phyloP scores from a whole-genome alignment of 2,329 filamentous ascomycete genomes.

The Drechslerella dactyloides region DNA sequence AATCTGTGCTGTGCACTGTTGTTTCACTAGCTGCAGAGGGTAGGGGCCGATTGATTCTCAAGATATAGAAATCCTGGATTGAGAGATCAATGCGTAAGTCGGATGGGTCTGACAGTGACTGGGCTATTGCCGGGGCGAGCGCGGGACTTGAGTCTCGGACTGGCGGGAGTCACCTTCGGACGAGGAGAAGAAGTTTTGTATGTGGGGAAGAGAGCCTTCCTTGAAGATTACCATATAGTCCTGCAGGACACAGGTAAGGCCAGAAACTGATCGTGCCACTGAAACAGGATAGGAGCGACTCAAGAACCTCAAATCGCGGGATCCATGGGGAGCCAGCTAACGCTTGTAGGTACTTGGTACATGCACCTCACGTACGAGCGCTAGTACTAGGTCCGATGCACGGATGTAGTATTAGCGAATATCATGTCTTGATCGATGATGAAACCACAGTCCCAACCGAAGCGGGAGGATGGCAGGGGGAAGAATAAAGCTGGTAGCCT shows the following conservation, averaged over 20 bases:
- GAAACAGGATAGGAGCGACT: constrained; percentile 42
- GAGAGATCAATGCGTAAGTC: constrained; percentile 44
- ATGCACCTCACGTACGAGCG: constrained; percentile 16
- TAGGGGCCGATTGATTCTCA: constrained; percentile 34
- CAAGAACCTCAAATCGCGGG: constrained; percentile 38
- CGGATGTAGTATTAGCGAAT: constrained; percentile 26
- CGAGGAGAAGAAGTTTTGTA: constrained; percentile 31
- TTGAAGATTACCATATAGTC: no score
- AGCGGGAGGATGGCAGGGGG: constrained; percentile 17
- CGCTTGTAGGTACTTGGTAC: neutral
- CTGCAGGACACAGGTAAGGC: neutral
- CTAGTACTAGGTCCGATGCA: constrained; percentile 17
- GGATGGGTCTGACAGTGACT: constrained; percentile 14
- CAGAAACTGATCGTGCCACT: constrained; percentile 18
- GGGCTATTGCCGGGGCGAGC: constrained; percentile 14
- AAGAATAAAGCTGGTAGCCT: neutral
- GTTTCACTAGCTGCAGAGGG: constrained; percentile 44
- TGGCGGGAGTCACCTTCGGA: constrained; percentile 30
- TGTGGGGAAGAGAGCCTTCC: constrained; percentile 22
- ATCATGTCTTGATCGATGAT: constrained; percentile 19
- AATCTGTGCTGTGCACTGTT: constrained; percentile 22
- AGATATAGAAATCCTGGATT: constrained; percentile 37
- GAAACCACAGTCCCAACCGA: constrained; percentile 15
- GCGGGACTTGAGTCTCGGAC: constrained; percentile 31
- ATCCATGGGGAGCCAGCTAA: constrained; percentile 1